phyloP scores from a whole-genome alignment of 345 rosid species.

The Citrus maxima region DNA sequence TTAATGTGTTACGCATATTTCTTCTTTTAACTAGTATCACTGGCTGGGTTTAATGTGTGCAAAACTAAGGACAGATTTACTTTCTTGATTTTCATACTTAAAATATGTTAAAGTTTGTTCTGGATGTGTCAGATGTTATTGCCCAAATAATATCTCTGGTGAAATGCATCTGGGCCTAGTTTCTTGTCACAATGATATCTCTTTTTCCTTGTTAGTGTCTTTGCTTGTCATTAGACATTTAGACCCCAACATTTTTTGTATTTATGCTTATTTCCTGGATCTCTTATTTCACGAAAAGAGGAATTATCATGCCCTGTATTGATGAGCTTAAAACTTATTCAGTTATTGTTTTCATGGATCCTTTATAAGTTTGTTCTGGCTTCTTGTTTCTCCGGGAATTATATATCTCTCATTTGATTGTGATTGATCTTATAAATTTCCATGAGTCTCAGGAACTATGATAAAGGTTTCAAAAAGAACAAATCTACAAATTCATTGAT shows the following conservation, averaged over 20 bases:
- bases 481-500: slow-evolving; percentile 32
- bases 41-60: not conserved
- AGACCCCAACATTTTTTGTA: not conserved
- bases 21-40: not conserved
- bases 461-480: slow-evolving; percentile 38
- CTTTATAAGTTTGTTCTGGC: not conserved
- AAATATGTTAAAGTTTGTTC: not conserved
- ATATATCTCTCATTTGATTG: not conserved
- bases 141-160: not conserved
- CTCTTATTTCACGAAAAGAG: slow-evolving; percentile 3
- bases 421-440: slow-evolving; percentile 16
- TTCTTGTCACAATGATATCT: not conserved
- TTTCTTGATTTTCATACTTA: not conserved
- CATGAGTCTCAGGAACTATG: slow-evolving; percentile 42
- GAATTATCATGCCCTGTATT: not conserved
- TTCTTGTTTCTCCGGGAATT: slow-evolving; percentile 1
- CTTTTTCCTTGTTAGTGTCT: not conserved
- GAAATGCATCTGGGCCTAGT: not conserved
- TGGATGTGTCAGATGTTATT: not conserved
- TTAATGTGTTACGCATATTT: not conserved
- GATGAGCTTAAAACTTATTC: not conserved
- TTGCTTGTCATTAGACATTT: not conserved
- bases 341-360: not conserved
- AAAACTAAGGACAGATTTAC: not conserved
- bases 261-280: not conserved